phyloP scores from a whole-genome alignment of 805 yeast genomes.

The Tetrapisispora phaffii region DNA sequence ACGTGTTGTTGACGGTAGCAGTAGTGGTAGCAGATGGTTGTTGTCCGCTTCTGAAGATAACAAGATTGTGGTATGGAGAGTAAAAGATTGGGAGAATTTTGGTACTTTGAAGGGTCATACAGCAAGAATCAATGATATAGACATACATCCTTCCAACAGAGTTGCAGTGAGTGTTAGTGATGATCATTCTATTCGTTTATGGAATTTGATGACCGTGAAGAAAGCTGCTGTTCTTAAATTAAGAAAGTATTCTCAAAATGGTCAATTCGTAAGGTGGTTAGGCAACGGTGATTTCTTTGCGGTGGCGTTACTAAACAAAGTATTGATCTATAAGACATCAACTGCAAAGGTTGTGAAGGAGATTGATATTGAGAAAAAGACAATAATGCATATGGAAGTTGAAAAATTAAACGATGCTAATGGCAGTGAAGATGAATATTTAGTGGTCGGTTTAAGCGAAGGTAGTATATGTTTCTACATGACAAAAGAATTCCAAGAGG shows the following conservation, averaged over 20 bases:
- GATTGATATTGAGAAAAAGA: constrained; percentile 37
- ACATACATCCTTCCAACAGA: constrained; percentile 83
- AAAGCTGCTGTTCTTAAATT: constrained; percentile 79
- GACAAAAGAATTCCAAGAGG: constrained; percentile 21
- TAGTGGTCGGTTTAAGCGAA: constrained; percentile 59
- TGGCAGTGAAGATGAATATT: constrained; percentile 35
- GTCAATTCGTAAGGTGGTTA: constrained; percentile 61
- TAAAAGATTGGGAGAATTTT: constrained; percentile 92
- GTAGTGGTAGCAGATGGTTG: constrained; percentile 55
- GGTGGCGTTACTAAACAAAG: constrained; percentile 60
- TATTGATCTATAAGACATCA: constrained; percentile 56
- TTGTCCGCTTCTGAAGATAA: constrained; percentile 89
- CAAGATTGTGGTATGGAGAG: constrained; percentile 82
- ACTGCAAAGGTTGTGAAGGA: constrained; percentile 50
- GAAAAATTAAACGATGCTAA: constrained; percentile 32
- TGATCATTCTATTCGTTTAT: constrained; percentile 74
- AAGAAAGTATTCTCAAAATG: constrained; percentile 57
- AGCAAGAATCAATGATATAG: constrained; percentile 72
- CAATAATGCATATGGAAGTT: constrained; percentile 61
- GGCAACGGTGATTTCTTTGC: constrained; percentile 58
- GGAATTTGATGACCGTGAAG: constrained; percentile 95
- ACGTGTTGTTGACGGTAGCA: constrained; percentile 30
- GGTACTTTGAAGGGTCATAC: constrained; percentile 84
- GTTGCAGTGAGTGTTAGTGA: constrained; percentile 83
- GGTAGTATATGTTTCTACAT: constrained; percentile 59